Evolutionary conservation across 805 yeast genomes (phyloP).

Genomic region (Wickerhamomyces bisporus): DNA sequence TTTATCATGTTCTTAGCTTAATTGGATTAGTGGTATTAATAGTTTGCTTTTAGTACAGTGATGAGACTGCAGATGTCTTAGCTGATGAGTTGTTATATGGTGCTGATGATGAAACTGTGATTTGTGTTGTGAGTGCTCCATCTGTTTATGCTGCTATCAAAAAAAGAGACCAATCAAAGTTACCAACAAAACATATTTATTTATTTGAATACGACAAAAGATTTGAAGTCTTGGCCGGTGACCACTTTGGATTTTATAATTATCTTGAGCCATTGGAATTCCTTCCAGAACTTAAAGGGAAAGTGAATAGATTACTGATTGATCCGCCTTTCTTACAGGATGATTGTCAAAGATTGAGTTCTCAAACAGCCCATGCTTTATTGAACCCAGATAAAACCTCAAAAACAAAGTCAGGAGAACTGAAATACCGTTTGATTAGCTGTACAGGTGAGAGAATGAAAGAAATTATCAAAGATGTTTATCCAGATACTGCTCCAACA

Average conservation of each 20-base stretch:
- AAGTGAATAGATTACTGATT: constrained; percentile 65
- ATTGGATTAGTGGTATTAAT: too few relatives aligned
- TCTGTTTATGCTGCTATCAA: constrained; percentile 83
- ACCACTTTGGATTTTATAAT: constrained; percentile 69
- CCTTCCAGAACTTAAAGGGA: constrained; percentile 50
- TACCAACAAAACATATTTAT: constrained; percentile 69
- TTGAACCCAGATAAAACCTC: constrained; percentile 34
- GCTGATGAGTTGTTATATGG: constrained; percentile 74
- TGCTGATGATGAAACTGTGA: constrained; percentile 64
- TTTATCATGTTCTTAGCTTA: too few relatives aligned
- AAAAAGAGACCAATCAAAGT: constrained; percentile 39
- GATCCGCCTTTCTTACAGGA: constrained; percentile 88
- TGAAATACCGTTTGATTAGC: constrained; percentile 50
- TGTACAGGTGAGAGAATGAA: constrained; percentile 91
- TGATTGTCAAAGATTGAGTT: constrained; percentile 71
- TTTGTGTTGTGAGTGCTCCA: constrained; percentile 84
- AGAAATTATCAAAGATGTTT: constrained; percentile 50
- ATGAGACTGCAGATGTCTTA: constrained; percentile 60
- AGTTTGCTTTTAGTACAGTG: constrained; percentile 49
- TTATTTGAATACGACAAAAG: constrained; percentile 76
- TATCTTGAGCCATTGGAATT: constrained; percentile 63
- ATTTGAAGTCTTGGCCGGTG: constrained; percentile 69
- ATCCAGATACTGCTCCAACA: constrained; percentile 63
- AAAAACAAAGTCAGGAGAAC: constrained; percentile 36
- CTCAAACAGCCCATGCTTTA: constrained; percentile 58